phyloP scores from a whole-genome alignment of 768 basidiomycete genomes.

The Galerina sulciceps region DNA sequence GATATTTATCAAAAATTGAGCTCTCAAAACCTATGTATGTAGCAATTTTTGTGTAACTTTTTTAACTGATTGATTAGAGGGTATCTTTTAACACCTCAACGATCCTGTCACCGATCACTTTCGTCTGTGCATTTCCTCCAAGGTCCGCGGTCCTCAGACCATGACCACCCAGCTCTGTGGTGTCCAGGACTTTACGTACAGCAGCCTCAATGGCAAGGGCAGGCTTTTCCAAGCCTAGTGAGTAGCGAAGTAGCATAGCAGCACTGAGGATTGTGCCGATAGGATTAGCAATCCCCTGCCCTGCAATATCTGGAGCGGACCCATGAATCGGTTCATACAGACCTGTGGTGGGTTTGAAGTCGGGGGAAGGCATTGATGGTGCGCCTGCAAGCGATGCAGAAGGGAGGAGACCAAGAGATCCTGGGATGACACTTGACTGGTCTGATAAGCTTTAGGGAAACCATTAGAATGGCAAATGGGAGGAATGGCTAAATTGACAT shows the following conservation, averaged over 20 bases:
- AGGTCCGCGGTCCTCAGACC: slow-evolving; percentile 88
- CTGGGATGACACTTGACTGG: slow-evolving; percentile 96
- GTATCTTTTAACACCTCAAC: slow-evolving; percentile 70
- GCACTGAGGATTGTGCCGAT: slow-evolving; percentile 94
- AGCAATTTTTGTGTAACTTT: neutral
- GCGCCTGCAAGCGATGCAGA: slow-evolving; percentile 96
- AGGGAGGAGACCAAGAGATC: slow-evolving; percentile 93
- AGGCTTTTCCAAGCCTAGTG: slow-evolving; percentile 84
- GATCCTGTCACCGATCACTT: slow-evolving; percentile 83
- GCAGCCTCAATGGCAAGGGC: slow-evolving; percentile 88
- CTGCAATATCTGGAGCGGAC: slow-evolving; percentile 95
- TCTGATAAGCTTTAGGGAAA: slow-evolving; percentile 77
- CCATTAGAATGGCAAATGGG: slow-evolving; percentile 1
- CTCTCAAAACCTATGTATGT: too few relatives aligned
- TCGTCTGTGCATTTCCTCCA: slow-evolving; percentile 76
- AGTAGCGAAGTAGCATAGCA: slow-evolving; percentile 93
- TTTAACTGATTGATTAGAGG: slow-evolving; percentile 38
- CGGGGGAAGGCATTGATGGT: slow-evolving; percentile 60
- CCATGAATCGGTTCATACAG: slow-evolving; percentile 98
- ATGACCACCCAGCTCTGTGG: slow-evolving; percentile 65
- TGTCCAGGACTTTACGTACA: slow-evolving; percentile 89
- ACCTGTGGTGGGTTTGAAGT: slow-evolving; percentile 81
- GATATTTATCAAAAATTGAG: too few relatives aligned
- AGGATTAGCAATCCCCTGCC: slow-evolving; percentile 91
- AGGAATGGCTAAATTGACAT: slow-evolving; percentile 18